Percentiles rank a stretch among this genome's conserved stretches.
phyloP scores from a whole-genome alignment of 2,329 filamentous ascomycete species.

The Claviceps sp. region DNA sequence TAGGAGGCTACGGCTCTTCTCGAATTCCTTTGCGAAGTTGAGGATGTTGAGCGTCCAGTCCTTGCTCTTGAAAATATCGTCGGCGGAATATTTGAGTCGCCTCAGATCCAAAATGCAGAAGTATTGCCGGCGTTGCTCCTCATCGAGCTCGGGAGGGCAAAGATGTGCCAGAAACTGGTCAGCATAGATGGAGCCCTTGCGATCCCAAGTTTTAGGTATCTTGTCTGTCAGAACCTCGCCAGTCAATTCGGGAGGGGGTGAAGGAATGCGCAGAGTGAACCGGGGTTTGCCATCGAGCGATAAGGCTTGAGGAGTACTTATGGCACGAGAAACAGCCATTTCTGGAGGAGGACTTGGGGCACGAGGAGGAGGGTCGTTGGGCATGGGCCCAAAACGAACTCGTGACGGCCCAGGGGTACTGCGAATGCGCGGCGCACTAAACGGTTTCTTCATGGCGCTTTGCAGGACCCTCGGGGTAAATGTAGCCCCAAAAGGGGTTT shows the following conservation, averaged over 20 bases:
- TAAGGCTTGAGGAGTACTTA: constrained; percentile 11
- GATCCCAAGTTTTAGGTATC: constrained; percentile 37
- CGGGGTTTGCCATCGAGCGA: too few relatives aligned
- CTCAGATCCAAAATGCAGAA: constrained; percentile 50
- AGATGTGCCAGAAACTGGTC: constrained; percentile 45
- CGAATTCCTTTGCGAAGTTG: constrained; percentile 51
- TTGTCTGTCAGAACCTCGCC: constrained; percentile 41
- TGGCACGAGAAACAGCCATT: constrained; percentile 30
- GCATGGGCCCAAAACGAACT: constrained; percentile 31
- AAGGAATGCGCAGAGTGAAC: constrained; percentile 45
- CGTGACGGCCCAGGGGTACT: constrained; percentile 29
- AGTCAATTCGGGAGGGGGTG: constrained; percentile 41
- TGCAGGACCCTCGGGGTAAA: constrained; percentile 34
- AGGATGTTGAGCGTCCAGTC: constrained; percentile 50
- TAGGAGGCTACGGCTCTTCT: constrained; percentile 49
- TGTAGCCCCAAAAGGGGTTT: constrained; percentile 17
- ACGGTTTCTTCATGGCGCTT: constrained; percentile 33
- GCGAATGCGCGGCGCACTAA: constrained; percentile 24
- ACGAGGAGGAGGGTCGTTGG: constrained; percentile 29
- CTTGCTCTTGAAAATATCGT: constrained; percentile 47
- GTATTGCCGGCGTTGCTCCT: constrained; percentile 47
- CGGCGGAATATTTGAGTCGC: constrained; percentile 46
- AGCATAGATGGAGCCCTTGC: constrained; percentile 43
- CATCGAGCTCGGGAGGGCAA: constrained; percentile 43
- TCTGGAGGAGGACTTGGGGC: constrained; percentile 20